These are phyloP conservation scores for Globisporangium cylindrosporum DNA, from an alignment of 352 stramenopile species.

Conservation along the genomic window DNA sequence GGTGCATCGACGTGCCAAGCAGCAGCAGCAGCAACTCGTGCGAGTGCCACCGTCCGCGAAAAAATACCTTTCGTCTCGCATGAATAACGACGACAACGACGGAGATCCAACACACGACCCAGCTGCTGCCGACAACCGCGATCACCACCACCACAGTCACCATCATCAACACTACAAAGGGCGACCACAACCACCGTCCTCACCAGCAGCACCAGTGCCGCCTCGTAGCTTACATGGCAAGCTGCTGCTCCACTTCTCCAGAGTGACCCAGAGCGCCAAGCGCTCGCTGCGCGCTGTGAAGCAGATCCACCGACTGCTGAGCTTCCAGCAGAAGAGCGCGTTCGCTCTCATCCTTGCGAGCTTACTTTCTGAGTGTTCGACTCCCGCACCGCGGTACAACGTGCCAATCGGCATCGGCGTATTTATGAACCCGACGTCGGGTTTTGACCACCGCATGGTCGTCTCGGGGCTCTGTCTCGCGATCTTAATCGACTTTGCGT, in stretches of 20 bases:
- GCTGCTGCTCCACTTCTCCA: constrained; percentile 22
- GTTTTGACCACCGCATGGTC: constrained; percentile 50
- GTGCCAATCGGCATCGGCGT: constrained; percentile 55
- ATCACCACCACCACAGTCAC: too few species aligned
- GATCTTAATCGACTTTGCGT: constrained; percentile 52
- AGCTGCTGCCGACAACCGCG: background rate
- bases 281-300: background rate
- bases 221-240: constrained; percentile 27
- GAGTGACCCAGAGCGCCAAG: background rate
- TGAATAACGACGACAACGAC: background rate
- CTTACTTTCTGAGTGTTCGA: constrained; percentile 60
- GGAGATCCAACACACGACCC: background rate
- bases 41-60: constrained; percentile 7
- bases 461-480: constrained; percentile 49
- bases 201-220: constrained; percentile 3
- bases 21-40: background rate
- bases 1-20: constrained; percentile 7
- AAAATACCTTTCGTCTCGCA: constrained; percentile 11
- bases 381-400: constrained; percentile 69
- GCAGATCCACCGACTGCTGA: constrained; percentile 36
- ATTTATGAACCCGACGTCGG: constrained; percentile 31
- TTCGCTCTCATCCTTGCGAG: constrained; percentile 54
- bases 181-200: background rate
- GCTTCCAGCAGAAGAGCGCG: constrained; percentile 51
- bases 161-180: background rate